Evolutionary conservation across 1,284 basidiomycete species (phyloP), one percentile per base, ranked within the genome.

Genomic region (Ustilago sp.): DNA sequence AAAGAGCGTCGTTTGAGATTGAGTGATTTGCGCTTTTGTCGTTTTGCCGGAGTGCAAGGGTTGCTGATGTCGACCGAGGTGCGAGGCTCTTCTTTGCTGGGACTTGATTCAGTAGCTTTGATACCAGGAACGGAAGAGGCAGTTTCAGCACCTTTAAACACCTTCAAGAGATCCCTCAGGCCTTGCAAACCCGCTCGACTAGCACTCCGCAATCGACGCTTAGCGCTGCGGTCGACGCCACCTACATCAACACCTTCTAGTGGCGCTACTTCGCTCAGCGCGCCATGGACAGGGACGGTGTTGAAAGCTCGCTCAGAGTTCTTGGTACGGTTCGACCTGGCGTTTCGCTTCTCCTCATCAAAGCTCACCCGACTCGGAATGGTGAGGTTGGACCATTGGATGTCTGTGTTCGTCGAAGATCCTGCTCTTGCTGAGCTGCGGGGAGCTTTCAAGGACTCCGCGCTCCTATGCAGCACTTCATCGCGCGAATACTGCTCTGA

Each of bases 121-220:
- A 23, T 23, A 34, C 28, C 9, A 31, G 34, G 36, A 12, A 31
- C 19, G 23, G 50, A n/a, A 32, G 35, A 11, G 2, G 45, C 17
- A 41, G 13, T 23, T 12, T 63, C 63, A n/a, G 61, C 65, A 5
- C 39, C 52, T 15, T 68, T 64, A 59, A 81, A 77, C 13, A 62
- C 70, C 32, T 68, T 73, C 28, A 81, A 51, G 32, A 81, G 62
- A 13, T 81, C 79, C 39, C 65, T 53, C 5, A 81, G 63, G 12
- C 79, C 79, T 47, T 80, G 79, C 8, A 81, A 51, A 6, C 79
- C 79, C 2, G 77, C 77, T 4, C 78, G 58, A 36, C 79, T 80
- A 13, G 79, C 79, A 43, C 77, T 81, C 19, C 77, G 74, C 39
- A 81, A 57, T 8, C 73, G 71, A 28, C 74, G 68, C 32, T 77